phyloP scores from a whole-genome alignment of 495 filamentous ascomycete species.

The Hypoxylon crocopeplum region DNA sequence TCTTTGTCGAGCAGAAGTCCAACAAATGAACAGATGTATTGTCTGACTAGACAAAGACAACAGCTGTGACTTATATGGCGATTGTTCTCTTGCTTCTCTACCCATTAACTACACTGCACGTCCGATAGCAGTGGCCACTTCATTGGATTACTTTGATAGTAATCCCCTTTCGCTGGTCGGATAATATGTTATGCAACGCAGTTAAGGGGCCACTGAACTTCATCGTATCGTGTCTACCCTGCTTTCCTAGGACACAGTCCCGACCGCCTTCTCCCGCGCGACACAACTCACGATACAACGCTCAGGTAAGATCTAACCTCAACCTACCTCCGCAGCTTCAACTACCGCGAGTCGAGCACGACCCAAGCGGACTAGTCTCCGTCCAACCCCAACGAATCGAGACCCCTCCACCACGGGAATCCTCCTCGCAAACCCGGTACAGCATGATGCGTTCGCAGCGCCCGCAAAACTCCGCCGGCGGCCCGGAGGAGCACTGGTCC shows the following conservation, averaged over 20 bases:
- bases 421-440: no score
- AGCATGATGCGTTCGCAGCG: neutral
- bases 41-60: slow-evolving; percentile 1
- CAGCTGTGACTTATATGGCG: neutral
- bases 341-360: neutral
- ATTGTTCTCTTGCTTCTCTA: neutral
- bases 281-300: neutral
- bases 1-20: neutral
- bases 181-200: neutral
- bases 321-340: neutral
- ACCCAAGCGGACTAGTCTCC: neutral
- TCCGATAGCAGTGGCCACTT: no score
- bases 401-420: no score
- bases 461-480: neutral
- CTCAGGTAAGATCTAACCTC: slow-evolving; percentile 10
- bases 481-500: slow-evolving; percentile 6
- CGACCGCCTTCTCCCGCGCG: neutral
- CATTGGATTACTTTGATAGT: slow-evolving; percentile 19
- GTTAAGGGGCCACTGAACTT: neutral
- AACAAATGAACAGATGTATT: slow-evolving; percentile 5
- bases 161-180: neutral
- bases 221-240: slow-evolving; percentile 1
- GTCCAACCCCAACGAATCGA: neutral
- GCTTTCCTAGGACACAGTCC: neutral
- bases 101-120: no score